These are phyloP conservation scores for Neoascochyta sp. DNA, from an alignment of 2,329 filamentous ascomycete species.

Conservation along the genomic window DNA sequence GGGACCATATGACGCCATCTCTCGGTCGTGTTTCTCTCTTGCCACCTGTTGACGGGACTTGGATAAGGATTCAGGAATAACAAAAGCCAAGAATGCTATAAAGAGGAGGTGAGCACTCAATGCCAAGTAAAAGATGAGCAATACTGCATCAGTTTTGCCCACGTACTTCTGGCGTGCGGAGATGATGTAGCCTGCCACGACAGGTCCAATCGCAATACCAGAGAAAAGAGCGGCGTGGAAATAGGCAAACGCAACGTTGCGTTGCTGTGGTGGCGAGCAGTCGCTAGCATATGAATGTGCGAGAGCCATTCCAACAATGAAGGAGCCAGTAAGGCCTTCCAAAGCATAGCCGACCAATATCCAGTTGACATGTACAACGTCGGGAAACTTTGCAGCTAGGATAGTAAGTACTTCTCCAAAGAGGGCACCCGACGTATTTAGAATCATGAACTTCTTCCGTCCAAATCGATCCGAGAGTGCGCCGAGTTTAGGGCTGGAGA, in stretches of 20 bases:
- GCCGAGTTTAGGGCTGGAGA: slow-evolving; percentile 79
- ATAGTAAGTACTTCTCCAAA: slow-evolving; percentile 73
- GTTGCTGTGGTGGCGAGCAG: slow-evolving; percentile 74
- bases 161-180: slow-evolving; percentile 43
- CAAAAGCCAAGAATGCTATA: slow-evolving; percentile 64
- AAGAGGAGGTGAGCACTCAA: slow-evolving; percentile 70
- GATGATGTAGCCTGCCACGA: slow-evolving; percentile 76
- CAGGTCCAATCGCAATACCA: slow-evolving; percentile 83
- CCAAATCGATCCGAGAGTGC: slow-evolving; percentile 84
- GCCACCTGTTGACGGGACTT: slow-evolving; percentile 67
- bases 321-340: slow-evolving; percentile 84
- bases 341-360: slow-evolving; percentile 71
- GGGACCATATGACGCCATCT: slow-evolving; percentile 34
- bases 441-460: slow-evolving; percentile 67
- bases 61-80: slow-evolving; percentile 82
- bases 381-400: slow-evolving; percentile 70
- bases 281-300: slow-evolving; percentile 86
- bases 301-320: slow-evolving; percentile 75
- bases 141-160: slow-evolving; percentile 62
- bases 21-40: slow-evolving; percentile 60
- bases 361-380: slow-evolving; percentile 70
- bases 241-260: slow-evolving; percentile 81
- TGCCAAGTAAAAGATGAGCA: slow-evolving; percentile 82
- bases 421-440: slow-evolving; percentile 72
- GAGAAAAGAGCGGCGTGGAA: slow-evolving; percentile 85